phyloP scores from a whole-genome alignment of 805 yeast genomes.

The Priceomyces haplophilus region DNA sequence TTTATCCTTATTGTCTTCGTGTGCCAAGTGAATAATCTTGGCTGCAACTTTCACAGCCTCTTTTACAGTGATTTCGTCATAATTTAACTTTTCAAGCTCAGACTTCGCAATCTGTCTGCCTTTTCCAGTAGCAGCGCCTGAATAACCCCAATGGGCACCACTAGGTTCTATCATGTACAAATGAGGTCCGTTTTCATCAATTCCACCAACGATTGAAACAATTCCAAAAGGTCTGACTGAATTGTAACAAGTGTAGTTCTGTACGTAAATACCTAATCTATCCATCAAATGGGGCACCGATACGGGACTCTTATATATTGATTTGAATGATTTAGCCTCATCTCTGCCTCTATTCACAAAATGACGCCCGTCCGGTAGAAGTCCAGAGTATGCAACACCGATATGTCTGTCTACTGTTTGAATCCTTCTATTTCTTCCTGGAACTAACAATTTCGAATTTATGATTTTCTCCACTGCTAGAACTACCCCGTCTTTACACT shows the following conservation, averaged over 20 bases:
- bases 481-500: slow-evolving; percentile 91
- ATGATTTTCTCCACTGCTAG: slow-evolving; percentile 94
- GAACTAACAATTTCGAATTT: slow-evolving; percentile 81
- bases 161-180: slow-evolving; percentile 97
- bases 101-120: slow-evolving; percentile 98
- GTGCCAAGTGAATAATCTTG: slow-evolving; percentile 86
- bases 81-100: slow-evolving; percentile 87
- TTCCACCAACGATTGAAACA: slow-evolving; percentile 88
- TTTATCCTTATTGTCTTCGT: slow-evolving; percentile 96
- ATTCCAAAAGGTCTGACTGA: slow-evolving; percentile 98
- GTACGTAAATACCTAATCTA: slow-evolving; percentile 86
- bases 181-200: slow-evolving; percentile 86
- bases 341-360: slow-evolving; percentile 89
- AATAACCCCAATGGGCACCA: slow-evolving; percentile 96
- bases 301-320: slow-evolving; percentile 70
- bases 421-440: slow-evolving; percentile 83
- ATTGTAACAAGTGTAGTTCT: slow-evolving; percentile 91
- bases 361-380: slow-evolving; percentile 95
- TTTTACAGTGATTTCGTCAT: slow-evolving; percentile 61
- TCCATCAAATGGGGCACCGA: slow-evolving; percentile 80
- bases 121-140: slow-evolving; percentile 96
- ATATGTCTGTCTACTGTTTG: slow-evolving; percentile 91
- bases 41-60: slow-evolving; percentile 96
- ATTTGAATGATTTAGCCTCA: slow-evolving; percentile 78
- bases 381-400: slow-evolving; percentile 93